Base-by-base conservation (phyloP, 2,329 filamentous ascomycete species). In the Pezicula rhizophila region DNA sequence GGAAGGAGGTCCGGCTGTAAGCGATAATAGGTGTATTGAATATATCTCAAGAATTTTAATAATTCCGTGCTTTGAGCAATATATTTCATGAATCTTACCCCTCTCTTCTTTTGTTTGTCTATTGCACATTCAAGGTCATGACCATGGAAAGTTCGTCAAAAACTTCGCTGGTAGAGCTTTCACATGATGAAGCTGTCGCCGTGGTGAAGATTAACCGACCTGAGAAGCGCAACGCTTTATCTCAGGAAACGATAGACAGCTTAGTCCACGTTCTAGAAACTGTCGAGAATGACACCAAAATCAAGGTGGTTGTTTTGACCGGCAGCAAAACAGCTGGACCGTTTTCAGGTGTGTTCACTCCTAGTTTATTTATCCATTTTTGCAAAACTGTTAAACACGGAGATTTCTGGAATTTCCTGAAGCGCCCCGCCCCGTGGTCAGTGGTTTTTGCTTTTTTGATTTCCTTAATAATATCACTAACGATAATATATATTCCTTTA, bases 181-280 rank as follows among this genome's bases (percentile, higher is more conserved):
- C 66, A 5, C 40, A 51, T 17, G 52, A 51, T 14, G 58, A 62
- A 18, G 69, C 66, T 43, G 68, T 79, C 23, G 67, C 74, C 28
- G 59, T 78, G 25, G 57, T 82, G 48, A 70, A 72, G 12, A 63
- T 80, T 51, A 76, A 78, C 63, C 70, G 79, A 2, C 78, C 76
- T 2, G 67, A 70, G 41, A 80, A 82, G 61, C 70, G 77, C 48
- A 83, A 82, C 68, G 78, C 79, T 8, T 72, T 82, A 49, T 80
- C 77, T 2, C 67, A 70, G 47, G 39, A 45, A 11, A 35, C 44
- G 12, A 54, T 55, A 31, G 51, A 53, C 42, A 39, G 34, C 11
- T 41, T 54, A 17, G 42, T 54, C 15, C 23, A 38, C 10, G 48
- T 50, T 11, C 33, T 54, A 4, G 47, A 66, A 49, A 62, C 72